These are phyloP conservation scores for Magnusiomyces suaveolens DNA, from an alignment of 1,139 yeast genomes.

Conservation along the genomic window DNA sequence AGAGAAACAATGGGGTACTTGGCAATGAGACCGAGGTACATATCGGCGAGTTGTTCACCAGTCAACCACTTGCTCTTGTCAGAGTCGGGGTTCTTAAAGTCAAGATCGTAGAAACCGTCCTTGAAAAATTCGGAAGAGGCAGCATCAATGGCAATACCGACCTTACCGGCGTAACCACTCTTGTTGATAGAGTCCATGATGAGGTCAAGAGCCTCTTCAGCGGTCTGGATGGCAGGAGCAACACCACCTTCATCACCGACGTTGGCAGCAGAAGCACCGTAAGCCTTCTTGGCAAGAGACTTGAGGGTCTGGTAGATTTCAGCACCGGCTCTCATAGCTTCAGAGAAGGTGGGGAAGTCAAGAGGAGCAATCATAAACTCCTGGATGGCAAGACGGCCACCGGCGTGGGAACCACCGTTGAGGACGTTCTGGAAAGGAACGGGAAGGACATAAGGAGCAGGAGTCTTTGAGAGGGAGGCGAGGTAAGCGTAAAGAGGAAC, in stretches of 20 bases:
- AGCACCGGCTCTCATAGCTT: conserved; percentile 89
- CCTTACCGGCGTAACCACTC: conserved; percentile 90
- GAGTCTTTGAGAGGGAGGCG: conserved; percentile 57
- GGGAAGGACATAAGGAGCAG: conserved; percentile 73
- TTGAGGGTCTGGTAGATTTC: conserved; percentile 95
- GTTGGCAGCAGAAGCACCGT: conserved; percentile 96
- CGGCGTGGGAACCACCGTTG: conserved; percentile 99
- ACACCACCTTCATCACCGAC: conserved; percentile 99
- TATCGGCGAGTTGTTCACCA: conserved; percentile 74
- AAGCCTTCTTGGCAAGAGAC: conserved; percentile 78
- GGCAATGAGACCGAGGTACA: conserved; percentile 65
- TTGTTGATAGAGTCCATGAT: conserved; percentile 74
- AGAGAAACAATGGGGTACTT: conserved; percentile 95
- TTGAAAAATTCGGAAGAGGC: conserved; percentile 96
- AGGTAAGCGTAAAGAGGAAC: conserved; percentile 83
- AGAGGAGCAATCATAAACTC: conserved; percentile 97
- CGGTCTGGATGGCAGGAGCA: conserved; percentile 89
- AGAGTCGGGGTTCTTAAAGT: conserved; percentile 90
- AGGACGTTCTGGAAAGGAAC: conserved; percentile 96
- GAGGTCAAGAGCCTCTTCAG: conserved; percentile 92
- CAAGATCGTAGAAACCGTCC: conserved; percentile 92
- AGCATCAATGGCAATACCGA: conserved; percentile 84
- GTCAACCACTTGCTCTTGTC: conserved; percentile 82
- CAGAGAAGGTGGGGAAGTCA: conserved; percentile 77
- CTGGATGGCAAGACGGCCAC: conserved; percentile 96